Conservation (phyloP, 2,329 filamentous ascomycete species). For the Colletotrichum musae region DNA sequence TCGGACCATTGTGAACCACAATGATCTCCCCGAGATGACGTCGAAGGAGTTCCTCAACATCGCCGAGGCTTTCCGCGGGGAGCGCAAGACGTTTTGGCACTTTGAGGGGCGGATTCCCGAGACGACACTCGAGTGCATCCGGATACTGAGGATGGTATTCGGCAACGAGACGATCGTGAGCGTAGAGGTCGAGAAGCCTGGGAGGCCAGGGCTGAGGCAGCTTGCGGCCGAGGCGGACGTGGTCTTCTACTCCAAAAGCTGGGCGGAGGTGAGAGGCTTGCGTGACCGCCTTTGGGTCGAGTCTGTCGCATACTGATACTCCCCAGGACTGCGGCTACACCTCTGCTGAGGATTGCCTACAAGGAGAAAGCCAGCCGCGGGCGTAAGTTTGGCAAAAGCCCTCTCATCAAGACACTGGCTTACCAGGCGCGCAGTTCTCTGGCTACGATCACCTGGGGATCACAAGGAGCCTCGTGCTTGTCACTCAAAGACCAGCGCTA, state of each 20-base stretch:
- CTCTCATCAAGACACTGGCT: slow-evolving; percentile 9
- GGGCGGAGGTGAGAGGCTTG: slow-evolving; percentile 72
- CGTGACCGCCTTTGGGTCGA: neutral
- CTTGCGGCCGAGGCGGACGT: slow-evolving; percentile 76
- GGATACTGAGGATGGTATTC: slow-evolving; percentile 60
- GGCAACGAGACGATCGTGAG: slow-evolving; percentile 62
- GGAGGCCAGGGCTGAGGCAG: slow-evolving; percentile 69
- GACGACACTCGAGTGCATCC: slow-evolving; percentile 72
- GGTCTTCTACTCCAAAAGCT: slow-evolving; percentile 80
- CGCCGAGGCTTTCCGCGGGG: slow-evolving; percentile 54
- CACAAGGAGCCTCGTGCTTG: slow-evolving; percentile 60
- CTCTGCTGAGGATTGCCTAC: slow-evolving; percentile 67
- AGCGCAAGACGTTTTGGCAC: slow-evolving; percentile 74
- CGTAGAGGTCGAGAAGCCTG: slow-evolving; percentile 81
- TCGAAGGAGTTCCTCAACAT: slow-evolving; percentile 69
- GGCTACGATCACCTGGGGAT: slow-evolving; percentile 73
- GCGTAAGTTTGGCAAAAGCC: slow-evolving; percentile 57
- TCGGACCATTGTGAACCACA: slow-evolving; percentile 80
- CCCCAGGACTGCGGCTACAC: slow-evolving; percentile 50
- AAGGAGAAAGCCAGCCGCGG: slow-evolving; percentile 56
- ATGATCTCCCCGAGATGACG: slow-evolving; percentile 78
- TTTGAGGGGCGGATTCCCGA: slow-evolving; percentile 76
- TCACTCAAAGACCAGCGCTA: slow-evolving; percentile 52
- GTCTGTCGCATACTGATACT: slow-evolving; percentile 12
- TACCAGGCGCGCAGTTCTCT: slow-evolving; percentile 54